Percentiles rank a stretch among this genome's conserved stretches.
These are phyloP conservation scores for Fusarium veterinarium DNA, from an alignment of 2,329 filamentous ascomycete species.

Conservation along the genomic window DNA sequence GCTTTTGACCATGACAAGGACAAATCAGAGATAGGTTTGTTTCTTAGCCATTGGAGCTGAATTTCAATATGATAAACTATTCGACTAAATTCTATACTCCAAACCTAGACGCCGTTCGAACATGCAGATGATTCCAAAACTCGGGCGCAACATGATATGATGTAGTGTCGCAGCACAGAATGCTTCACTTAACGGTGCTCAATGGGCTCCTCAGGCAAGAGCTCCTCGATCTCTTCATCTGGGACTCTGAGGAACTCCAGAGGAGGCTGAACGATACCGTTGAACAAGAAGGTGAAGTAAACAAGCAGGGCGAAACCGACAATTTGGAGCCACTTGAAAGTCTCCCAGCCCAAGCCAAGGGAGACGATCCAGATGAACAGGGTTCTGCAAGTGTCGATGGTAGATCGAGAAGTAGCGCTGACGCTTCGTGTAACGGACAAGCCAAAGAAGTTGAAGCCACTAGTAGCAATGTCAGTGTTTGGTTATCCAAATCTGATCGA, in stretches of 20 bases:
- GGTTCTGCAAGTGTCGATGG: slow-evolving; percentile 96
- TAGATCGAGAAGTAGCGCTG: slow-evolving; percentile 91
- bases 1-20: slow-evolving; percentile 22
- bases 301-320: slow-evolving; percentile 88
- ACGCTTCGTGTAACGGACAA: slow-evolving; percentile 90
- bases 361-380: slow-evolving; percentile 99
- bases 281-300: slow-evolving; percentile 97
- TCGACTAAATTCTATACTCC: slow-evolving; percentile 6
- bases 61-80: slow-evolving; percentile 7
- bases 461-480: slow-evolving; percentile 51
- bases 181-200: slow-evolving; percentile 66
- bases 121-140: not conserved
- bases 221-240: slow-evolving; percentile 66
- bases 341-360: slow-evolving; percentile 93
- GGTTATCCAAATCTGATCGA: not conserved
- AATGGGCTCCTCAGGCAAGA: slow-evolving; percentile 86
- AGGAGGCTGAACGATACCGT: slow-evolving; percentile 89
- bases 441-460: slow-evolving; percentile 98
- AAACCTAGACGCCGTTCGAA: slow-evolving; percentile 15
- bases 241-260: slow-evolving; percentile 71
- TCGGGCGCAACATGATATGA: not conserved
- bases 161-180: not conserved
- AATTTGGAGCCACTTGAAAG: slow-evolving; percentile 97
- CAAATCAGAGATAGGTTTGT: not conserved
- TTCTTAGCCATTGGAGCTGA: not conserved